These are phyloP conservation scores for Baeospora myosura DNA, from an alignment of 1,284 basidiomycete genomes.

Conservation along the genomic window DNA sequence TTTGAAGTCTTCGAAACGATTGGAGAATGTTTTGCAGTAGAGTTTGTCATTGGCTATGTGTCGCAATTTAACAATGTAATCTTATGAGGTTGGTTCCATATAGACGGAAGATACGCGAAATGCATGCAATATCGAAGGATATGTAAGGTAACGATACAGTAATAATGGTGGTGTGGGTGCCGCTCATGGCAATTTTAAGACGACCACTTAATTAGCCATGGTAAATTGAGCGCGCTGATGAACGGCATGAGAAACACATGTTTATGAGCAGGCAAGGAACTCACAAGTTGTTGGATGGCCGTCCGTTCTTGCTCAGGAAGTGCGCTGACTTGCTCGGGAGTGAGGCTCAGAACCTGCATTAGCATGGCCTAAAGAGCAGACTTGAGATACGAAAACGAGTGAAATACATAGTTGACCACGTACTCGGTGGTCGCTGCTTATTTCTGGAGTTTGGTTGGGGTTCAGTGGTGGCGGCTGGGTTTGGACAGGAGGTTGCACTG, in stretches of 20 bases:
- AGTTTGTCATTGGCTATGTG: no score
- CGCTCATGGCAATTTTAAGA: no score
- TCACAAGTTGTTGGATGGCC: constrained; percentile 77
- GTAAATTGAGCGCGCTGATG: no score
- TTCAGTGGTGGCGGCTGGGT: not conserved
- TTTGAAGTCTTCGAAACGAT: constrained; percentile 49
- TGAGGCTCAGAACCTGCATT: constrained; percentile 79
- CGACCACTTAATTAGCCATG: no score
- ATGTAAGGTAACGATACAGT: no score
- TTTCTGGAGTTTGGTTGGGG: not conserved
- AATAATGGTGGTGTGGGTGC: no score
- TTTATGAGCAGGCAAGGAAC: constrained; percentile 20
- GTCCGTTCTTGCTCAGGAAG: constrained; percentile 78
- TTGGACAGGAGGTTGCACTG: not conserved
- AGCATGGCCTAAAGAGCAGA: constrained; percentile 35
- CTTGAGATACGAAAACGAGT: not conserved
- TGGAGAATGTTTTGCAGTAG: no score
- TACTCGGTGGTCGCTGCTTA: not conserved
- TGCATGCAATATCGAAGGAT: no score
- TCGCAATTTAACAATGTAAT: no score
- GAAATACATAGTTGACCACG: not conserved
- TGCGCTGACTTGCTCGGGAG: constrained; percentile 80
- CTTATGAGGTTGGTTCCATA: no score
- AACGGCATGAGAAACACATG: not conserved
- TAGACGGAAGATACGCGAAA: no score